Evolutionary conservation across 352 stramenopile genomes (phyloP).

Genomic region (Globisporangium parvum): DNA sequence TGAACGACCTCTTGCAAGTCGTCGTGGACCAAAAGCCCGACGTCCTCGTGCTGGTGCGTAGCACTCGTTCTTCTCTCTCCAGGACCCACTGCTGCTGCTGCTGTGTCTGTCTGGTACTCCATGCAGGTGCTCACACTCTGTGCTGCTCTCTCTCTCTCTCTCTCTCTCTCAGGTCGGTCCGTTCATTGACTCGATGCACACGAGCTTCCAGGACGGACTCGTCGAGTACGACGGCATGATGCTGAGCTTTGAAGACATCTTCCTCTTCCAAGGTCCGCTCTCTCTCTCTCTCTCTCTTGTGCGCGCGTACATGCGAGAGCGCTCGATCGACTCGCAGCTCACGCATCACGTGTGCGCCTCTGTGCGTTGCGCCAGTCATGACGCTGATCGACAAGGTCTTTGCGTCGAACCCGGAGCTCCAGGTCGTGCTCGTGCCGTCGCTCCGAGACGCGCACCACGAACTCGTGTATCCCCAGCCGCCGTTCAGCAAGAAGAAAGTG

Average conservation of each 20-base stretch:
- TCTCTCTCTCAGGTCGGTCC: constrained; percentile 73
- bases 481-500: constrained; percentile 84
- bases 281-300: background rate
- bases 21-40: constrained; percentile 84
- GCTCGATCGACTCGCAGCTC: background rate
- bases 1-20: constrained; percentile 91
- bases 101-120: background rate
- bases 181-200: constrained; percentile 94
- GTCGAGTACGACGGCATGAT: constrained; percentile 78
- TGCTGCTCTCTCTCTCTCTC: background rate
- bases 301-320: background rate
- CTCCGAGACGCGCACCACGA: constrained; percentile 94
- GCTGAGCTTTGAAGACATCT: constrained; percentile 80
- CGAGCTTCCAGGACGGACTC: constrained; percentile 80
- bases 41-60: constrained; percentile 89
- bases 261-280: constrained; percentile 72
- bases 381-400: constrained; percentile 63
- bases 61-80: background rate
- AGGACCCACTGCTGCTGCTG: background rate
- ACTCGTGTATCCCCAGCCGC: constrained; percentile 93
- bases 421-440: constrained; percentile 95
- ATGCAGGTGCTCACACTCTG: background rate
- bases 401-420: constrained; percentile 35
- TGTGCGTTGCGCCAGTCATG: constrained; percentile 43
- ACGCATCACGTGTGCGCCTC: background rate